Evolutionary conservation across 345 rosid genomes (phyloP).

Genomic region (Luvunga scandens): DNA sequence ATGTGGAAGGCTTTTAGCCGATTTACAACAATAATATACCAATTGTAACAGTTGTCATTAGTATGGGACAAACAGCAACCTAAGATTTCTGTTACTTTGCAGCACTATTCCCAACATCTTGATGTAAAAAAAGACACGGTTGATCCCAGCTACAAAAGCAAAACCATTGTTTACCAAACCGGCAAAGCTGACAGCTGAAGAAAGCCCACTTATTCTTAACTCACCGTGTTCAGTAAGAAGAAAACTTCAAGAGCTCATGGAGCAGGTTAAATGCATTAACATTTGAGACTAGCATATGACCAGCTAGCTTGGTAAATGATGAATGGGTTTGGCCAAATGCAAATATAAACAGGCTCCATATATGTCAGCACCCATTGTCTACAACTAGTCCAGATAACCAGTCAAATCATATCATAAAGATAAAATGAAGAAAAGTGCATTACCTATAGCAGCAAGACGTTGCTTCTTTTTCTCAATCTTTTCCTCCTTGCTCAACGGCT

Average conservation of each 20-base stretch:
- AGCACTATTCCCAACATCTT: not conserved
- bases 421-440: conserved; percentile 9
- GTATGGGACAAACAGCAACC: not conserved
- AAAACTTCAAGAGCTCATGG: not conserved
- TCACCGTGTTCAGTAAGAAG: not conserved
- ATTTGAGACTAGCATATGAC: not conserved
- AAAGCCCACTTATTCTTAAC: not conserved
- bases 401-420: conserved; percentile 4
- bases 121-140: not conserved
- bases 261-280: not conserved
- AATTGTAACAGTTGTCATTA: not conserved
- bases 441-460: conserved; percentile 96
- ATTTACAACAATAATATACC: not conserved
- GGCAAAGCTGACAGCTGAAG: too few relatives aligned
- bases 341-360: not conserved
- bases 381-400: not conserved
- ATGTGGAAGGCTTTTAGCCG: not conserved
- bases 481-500: conserved; percentile 84
- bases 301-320: not conserved
- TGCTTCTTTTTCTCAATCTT: conserved; percentile 90
- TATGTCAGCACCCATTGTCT: not conserved
- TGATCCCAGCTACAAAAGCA: not conserved
- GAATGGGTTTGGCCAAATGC: not conserved
- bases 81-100: not conserved
- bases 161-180: not conserved